These are phyloP conservation scores for Russula sp. DNA, from an alignment of 768 basidiomycete species.

Conservation along the genomic window DNA sequence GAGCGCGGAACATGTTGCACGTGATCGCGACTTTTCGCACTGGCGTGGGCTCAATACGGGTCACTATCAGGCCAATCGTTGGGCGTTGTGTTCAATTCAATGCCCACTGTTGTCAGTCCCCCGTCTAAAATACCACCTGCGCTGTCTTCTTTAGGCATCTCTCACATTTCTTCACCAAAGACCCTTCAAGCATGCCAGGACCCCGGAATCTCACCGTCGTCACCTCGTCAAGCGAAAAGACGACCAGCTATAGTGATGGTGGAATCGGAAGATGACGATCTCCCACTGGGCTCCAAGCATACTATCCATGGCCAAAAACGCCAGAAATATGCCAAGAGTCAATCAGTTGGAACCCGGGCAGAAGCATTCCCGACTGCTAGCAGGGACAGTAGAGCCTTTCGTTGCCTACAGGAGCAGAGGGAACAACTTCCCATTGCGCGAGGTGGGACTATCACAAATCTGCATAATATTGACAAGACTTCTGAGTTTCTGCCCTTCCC, in stretches of 20 bases:
- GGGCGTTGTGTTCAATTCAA: background rate
- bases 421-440: slow-evolving; percentile 73
- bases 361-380: slow-evolving; percentile 26
- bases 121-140: background rate
- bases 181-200: background rate
- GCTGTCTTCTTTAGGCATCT: background rate
- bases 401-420: slow-evolving; percentile 57
- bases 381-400: slow-evolving; percentile 26
- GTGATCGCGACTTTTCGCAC: slow-evolving; percentile 17
- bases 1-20: background rate
- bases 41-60: background rate
- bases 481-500: background rate
- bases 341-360: background rate
- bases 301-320: slow-evolving; percentile 17
- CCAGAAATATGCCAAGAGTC: slow-evolving; percentile 21
- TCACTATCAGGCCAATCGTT: background rate
- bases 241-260: slow-evolving; percentile 13
- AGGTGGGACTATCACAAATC: slow-evolving; percentile 44
- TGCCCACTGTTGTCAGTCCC: slow-evolving; percentile 9
- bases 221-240: slow-evolving; percentile 18
- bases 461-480: background rate
- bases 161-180: background rate
- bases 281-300: slow-evolving; percentile 3
- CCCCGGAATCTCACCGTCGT: background rate
- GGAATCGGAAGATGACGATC: slow-evolving; percentile 8